Evolutionary conservation across 2,329 filamentous ascomycete genomes (phyloP), one percentile per base, ranked within the genome.

Genomic region (Exophiala xenobiotica): DNA sequence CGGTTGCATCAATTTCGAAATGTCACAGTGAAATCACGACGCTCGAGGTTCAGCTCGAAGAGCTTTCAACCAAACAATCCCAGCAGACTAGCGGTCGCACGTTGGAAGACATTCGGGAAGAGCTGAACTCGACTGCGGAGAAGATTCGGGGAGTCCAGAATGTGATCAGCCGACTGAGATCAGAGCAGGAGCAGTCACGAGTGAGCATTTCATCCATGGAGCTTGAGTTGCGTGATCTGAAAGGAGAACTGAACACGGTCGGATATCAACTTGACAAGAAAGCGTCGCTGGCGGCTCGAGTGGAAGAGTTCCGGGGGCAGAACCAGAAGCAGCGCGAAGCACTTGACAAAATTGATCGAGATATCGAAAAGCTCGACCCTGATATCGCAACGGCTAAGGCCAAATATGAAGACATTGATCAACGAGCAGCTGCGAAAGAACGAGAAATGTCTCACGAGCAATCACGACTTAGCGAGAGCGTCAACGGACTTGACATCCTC

Each of bases 221-320:
- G 68, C 76, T 93, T 3, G 85, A 93, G 64, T 78, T 84, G 53
- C 86, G 87, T 63, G 87, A 95, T 68, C 74, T 88, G 33, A 82
- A 79, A 54, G 86, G 85, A 64, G 87, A 87, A 58, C 77, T 96
- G 45, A 85, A 79, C 61, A 81, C 80, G 46, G 82, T 87, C 1
- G 78, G 80, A 41, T 85, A 86, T 52, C 84, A 91, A 62, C 76
- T 97, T 20, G 90, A 95, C 66, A 90, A 88, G 70, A 96, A 91
- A 73, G 78, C 80, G 31, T 79, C 81, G 37, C 75, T 96, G 18
- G 75, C 82, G 55, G 74, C 75, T 33, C 87, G 90, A 56, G 82
- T 97, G 24, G 82, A 89, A 53, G 80, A 87, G 49, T 79, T 88
- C 59, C 89, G 84, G 63, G 80, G 80, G 7, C 80, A 86, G 35